A percentile compares a stretch with the other conserved stretches of the same genome.
Evolutionary conservation across 2,329 filamentous ascomycete genomes (phyloP).

Genomic region (Verticillium nonalfalfae): DNA sequence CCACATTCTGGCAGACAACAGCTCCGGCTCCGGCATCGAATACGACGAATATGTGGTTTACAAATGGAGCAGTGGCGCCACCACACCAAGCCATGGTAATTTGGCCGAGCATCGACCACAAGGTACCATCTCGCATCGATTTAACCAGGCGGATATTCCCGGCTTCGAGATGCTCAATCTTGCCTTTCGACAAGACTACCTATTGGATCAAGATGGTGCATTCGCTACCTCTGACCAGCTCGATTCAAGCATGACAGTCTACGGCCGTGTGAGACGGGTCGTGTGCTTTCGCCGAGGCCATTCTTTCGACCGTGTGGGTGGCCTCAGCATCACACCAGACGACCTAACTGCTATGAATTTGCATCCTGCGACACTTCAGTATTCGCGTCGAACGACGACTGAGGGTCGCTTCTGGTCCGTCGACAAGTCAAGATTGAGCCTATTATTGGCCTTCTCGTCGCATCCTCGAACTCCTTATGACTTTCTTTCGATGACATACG

Average conservation of each 20-base stretch:
- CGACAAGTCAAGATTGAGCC: conserved; percentile 26
- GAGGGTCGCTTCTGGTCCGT: conserved; percentile 33
- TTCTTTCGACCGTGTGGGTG: conserved; percentile 23
- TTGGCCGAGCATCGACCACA: conserved; percentile 5
- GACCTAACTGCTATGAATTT: conserved; percentile 28
- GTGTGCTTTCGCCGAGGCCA: conserved; percentile 28
- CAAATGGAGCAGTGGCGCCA: conserved; percentile 13
- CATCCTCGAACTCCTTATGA: conserved; percentile 38
- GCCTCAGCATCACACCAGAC: conserved; percentile 25
- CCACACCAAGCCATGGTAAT: neutral
- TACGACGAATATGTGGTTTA: conserved; percentile 32
- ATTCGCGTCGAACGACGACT: conserved; percentile 28
- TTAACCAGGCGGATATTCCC: conserved; percentile 22
- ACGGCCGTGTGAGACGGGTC: conserved; percentile 27
- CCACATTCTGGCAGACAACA: neutral
- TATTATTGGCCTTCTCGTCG: conserved; percentile 37
- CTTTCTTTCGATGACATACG: conserved; percentile 39
- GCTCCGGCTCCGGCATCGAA: conserved; percentile 22
- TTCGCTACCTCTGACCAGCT: neutral
- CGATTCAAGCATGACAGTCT: conserved; percentile 13
- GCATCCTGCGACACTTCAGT: conserved; percentile 31
- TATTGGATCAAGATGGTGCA: conserved; percentile 21
- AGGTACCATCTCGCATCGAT: conserved; percentile 21
- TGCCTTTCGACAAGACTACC: conserved; percentile 22
- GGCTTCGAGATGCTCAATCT: conserved; percentile 23